Conservation (phyloP, 345 rosid species). For the Ceriops tagal region DNA sequence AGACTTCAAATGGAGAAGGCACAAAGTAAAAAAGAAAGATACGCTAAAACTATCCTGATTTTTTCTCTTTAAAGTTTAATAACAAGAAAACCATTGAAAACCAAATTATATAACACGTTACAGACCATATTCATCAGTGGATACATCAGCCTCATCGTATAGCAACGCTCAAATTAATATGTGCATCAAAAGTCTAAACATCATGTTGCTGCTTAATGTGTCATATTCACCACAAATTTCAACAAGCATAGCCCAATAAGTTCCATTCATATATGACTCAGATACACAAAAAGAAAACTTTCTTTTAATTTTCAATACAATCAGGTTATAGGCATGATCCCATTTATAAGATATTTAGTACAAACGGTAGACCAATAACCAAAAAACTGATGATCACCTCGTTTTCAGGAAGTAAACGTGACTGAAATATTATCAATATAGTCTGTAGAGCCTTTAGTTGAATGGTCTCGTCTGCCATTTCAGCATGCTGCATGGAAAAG, state of each 20-base stretch:
- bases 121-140: not conserved
- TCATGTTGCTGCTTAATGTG: not conserved
- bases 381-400: slow-evolving; percentile 49
- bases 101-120: no score
- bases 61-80: not conserved
- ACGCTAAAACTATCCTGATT: not conserved
- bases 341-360: slow-evolving; percentile 10
- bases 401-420: slow-evolving; percentile 80
- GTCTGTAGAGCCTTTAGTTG: slow-evolving; percentile 95
- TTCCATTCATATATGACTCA: not conserved
- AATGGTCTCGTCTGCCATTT: slow-evolving; percentile 87
- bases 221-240: not conserved
- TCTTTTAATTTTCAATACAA: slow-evolving; percentile 3
- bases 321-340: slow-evolving; percentile 7
- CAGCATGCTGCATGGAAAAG: slow-evolving; percentile 71
- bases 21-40: not conserved
- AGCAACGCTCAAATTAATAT: not conserved
- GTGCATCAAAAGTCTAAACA: not conserved
- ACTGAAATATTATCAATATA: slow-evolving; percentile 85
- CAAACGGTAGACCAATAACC: slow-evolving; percentile 11
- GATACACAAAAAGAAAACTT: not conserved
- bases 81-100: no score
- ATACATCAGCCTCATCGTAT: not conserved
- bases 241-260: not conserved
- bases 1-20: not conserved